phyloP scores from a whole-genome alignment of 176 grass and related monocot genomes.

The Carex myosuroides region DNA sequence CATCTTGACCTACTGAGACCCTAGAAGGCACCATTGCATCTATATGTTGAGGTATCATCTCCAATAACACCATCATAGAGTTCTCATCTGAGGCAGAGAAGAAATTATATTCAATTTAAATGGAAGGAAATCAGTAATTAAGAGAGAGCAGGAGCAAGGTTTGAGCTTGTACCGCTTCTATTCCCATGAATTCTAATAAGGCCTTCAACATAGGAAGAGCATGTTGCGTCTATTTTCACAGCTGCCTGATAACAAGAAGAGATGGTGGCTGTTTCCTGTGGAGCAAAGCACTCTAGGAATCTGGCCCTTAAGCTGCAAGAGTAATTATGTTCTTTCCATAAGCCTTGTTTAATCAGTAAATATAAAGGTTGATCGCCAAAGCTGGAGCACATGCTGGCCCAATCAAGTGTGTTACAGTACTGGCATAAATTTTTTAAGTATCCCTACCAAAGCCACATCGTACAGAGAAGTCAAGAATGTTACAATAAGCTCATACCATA shows the following conservation, averaged over 20 bases:
- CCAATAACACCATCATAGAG: constrained; percentile 3
- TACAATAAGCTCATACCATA: neutral
- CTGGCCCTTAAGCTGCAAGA: constrained; percentile 21
- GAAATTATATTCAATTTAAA: neutral
- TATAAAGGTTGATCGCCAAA: neutral
- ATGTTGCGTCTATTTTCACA: constrained; percentile 11
- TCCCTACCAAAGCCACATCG: neutral
- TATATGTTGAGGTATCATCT: constrained; percentile 11
- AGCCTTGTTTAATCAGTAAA: constrained; percentile 4
- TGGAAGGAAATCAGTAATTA: neutral
- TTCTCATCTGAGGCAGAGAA: constrained; percentile 5
- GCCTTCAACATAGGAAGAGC: neutral
- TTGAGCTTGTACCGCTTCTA: neutral
- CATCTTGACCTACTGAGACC: neutral
- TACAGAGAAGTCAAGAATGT: neutral
- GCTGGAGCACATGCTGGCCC: neutral
- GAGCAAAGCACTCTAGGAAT: constrained; percentile 17
- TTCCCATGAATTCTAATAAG: constrained; percentile 11
- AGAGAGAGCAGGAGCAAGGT: neutral
- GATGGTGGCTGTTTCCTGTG: neutral
- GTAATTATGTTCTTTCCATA: neutral
- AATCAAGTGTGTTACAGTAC: neutral
- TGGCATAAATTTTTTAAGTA: neutral
- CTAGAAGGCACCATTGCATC: neutral
- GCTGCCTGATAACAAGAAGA: constrained; percentile 15